Base-by-base conservation (phyloP, 2,329 filamentous ascomycete species). In the Calonectria fujianensis region DNA sequence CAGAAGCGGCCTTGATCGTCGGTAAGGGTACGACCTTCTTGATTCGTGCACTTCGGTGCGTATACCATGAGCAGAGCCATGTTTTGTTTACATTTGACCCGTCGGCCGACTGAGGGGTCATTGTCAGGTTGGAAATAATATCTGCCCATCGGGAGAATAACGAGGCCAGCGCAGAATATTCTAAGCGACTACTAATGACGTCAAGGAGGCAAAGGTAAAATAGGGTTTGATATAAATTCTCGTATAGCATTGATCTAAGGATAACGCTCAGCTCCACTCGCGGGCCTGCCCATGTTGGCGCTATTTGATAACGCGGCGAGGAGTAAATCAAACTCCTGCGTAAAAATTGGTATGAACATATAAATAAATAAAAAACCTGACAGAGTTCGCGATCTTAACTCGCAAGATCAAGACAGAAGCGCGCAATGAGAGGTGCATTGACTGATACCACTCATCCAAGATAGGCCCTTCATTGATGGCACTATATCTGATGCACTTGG, bases 401-500 rank as follows among this genome's bases (percentile, higher is more conserved):
- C 50, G 16, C 31, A 29, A 63, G 52, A 63, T 50, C 16, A 45
- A 41, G 37, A 48, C 14, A 27, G 20, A 57, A 9, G 6, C 18
- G 31, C 6, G 2, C 48, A 51, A 51, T 31, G n/a, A 37, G 37
- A 48, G 18, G 24, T 16, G 31, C 50, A 66, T n/a, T 10, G 31
- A 31, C 8, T 24, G 50, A 32, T 27, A 24, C 50, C 59, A 64
- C 59, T 39, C 70, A 45, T 18, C 31, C 39, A 48, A 54, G 20
- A 32, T 13, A 52, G 39, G 14, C 27, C 41, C 45, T 45, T 29
- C 24, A 37, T 71, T 14, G 14, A 41, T n/a, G 20, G 48, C 41
- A n/a, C 48, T 67, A 66, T 66, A 67, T 64, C 41, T 63, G 72
- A 70, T 51, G 69, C 72, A 32, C 51, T 45, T 14, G 16, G 61